Evolutionary conservation across 2,329 filamentous ascomycete genomes (phyloP).

Genomic region (Fusarium scirpi): DNA sequence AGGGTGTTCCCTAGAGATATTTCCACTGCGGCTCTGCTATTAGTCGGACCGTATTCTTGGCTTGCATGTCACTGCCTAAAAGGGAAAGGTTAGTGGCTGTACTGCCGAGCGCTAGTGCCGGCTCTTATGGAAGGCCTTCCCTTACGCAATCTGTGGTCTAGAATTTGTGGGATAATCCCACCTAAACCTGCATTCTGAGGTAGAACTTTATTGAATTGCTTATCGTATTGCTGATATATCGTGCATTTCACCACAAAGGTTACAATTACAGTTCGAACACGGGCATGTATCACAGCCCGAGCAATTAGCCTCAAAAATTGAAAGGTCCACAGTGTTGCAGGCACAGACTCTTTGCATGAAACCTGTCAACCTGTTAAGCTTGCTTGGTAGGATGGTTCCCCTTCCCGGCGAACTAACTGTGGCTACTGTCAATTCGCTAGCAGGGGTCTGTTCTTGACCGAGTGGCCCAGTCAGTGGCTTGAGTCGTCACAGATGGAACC

Average conservation of each 20-base stretch:
- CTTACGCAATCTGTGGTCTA: too few relatives aligned
- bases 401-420: neutral
- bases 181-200: neutral
- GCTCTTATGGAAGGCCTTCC: neutral
- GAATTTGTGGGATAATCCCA: neutral
- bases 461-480: neutral
- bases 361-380: neutral
- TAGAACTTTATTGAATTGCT: neutral
- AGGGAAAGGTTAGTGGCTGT: neutral
- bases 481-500: neutral
- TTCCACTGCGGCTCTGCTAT: conserved; percentile 2
- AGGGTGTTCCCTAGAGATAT: neutral
- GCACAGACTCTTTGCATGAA: neutral
- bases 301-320: neutral
- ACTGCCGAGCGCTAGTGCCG: neutral
- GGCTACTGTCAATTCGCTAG: neutral
- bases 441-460: neutral
- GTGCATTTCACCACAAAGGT: neutral
- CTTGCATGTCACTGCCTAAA: neutral
- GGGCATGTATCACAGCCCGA: neutral
- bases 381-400: neutral
- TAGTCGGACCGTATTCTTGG: conserved; percentile 4
- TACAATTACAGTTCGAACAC: neutral
- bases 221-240: neutral
- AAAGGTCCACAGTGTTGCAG: neutral